These are phyloP conservation scores for Mytilinidion resinicola DNA, from an alignment of 495 filamentous ascomycete genomes.

Conservation along the genomic window DNA sequence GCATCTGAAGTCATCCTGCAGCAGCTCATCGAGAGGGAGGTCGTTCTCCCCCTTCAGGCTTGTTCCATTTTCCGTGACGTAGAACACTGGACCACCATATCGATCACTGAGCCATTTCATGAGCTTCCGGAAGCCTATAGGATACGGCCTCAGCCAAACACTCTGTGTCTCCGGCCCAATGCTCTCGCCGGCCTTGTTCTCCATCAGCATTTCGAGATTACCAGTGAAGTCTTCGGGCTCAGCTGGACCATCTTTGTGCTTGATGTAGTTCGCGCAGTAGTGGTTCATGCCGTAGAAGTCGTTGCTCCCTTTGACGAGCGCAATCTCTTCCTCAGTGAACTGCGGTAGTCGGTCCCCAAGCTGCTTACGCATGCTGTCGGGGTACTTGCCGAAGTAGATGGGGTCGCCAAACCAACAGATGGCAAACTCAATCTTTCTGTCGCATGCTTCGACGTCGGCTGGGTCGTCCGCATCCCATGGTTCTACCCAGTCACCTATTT, in stretches of 20 bases:
- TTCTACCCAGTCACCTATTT: slow-evolving; percentile 47
- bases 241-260: slow-evolving; percentile 54
- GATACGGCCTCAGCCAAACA: slow-evolving; percentile 65
- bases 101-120: slow-evolving; percentile 74
- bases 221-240: slow-evolving; percentile 61
- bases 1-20: slow-evolving; percentile 68
- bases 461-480: slow-evolving; percentile 53
- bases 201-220: slow-evolving; percentile 61
- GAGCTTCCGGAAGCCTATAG: slow-evolving; percentile 67
- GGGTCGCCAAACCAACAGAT: slow-evolving; percentile 69
- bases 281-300: slow-evolving; percentile 85
- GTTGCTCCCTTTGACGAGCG: slow-evolving; percentile 65
- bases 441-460: slow-evolving; percentile 52
- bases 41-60: slow-evolving; percentile 74
- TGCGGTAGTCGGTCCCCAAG: slow-evolving; percentile 62
- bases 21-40: slow-evolving; percentile 57
- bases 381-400: slow-evolving; percentile 69
- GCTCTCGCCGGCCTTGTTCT: slow-evolving; percentile 57
- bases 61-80: slow-evolving; percentile 78
- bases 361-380: slow-evolving; percentile 68
- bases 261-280: slow-evolving; percentile 78
- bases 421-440: slow-evolving; percentile 60
- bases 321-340: slow-evolving; percentile 58
- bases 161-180: slow-evolving; percentile 72
- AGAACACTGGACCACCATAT: slow-evolving; percentile 66